Percentiles rank a stretch among this genome's conserved stretches.
Evolutionary conservation across 306 rosid genomes (phyloP).

Genomic region (Inga leiocalycina): DNA sequence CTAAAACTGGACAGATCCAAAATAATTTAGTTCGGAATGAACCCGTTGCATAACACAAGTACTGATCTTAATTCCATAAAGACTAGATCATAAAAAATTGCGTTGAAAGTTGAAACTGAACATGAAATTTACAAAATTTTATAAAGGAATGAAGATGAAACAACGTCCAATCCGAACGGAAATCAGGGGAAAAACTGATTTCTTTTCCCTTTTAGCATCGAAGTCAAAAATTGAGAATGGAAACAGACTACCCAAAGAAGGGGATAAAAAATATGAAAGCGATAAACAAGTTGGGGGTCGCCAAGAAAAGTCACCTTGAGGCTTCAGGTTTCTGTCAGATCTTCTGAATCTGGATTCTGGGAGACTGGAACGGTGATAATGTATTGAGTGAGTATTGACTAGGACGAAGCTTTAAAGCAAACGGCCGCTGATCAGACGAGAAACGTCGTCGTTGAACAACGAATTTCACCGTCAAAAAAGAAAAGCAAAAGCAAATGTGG

Average conservation of each 20-base stretch:
- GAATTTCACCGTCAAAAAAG: not conserved
- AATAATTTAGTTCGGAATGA: not conserved
- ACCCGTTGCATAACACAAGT: not conserved
- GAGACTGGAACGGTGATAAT: not conserved
- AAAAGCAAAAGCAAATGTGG: not conserved
- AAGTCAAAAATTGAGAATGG: not conserved
- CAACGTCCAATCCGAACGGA: not conserved
- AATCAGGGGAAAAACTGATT: not conserved
- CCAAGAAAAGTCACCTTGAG: not conserved
- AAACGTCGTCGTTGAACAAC: not conserved
- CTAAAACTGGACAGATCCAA: not conserved
- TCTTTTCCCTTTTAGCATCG: not conserved
- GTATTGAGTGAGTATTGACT: not conserved
- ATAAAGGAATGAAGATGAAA: not conserved
- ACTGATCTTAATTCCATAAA: not conserved
- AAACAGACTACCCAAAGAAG: not conserved
- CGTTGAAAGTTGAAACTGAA: slow-evolving; percentile 4
- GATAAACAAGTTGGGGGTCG: not conserved
- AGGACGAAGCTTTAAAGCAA: not conserved
- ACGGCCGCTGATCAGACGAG: not conserved
- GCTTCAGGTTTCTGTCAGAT: not conserved
- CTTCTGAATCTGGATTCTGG: not conserved
- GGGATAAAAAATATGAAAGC: not conserved
- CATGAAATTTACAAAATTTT: not conserved
- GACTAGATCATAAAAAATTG: not conserved